Evolutionary conservation across 164 flowering plant genomes (phyloP).

Genomic region (Brasenia schreberi): DNA sequence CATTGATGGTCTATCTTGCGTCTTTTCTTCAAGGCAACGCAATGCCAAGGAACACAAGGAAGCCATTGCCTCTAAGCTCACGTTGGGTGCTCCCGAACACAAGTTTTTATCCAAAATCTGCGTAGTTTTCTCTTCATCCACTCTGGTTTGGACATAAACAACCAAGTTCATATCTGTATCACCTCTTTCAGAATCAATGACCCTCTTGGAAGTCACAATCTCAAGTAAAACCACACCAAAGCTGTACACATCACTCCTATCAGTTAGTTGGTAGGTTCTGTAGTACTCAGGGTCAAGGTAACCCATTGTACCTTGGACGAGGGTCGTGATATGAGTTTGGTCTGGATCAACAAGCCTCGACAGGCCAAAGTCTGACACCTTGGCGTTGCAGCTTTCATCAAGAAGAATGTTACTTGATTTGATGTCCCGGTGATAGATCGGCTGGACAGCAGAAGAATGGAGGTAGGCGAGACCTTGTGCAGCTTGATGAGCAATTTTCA

Average conservation of each 20-base stretch:
- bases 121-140: not conserved
- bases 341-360: conserved; percentile 8
- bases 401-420: conserved; percentile 18
- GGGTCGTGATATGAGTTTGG: conserved; percentile 14
- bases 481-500: conserved; percentile 13
- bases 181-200: not conserved
- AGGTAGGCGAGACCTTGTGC: conserved; percentile 19
- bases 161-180: not conserved
- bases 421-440: conserved; percentile 18
- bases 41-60: not conserved
- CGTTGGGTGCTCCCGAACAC: not conserved
- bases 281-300: conserved; percentile 10
- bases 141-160: not conserved
- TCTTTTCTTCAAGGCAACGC: not conserved
- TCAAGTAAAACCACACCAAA: conserved; percentile 8
- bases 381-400: conserved; percentile 13
- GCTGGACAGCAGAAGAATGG: conserved; percentile 10
- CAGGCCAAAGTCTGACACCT: conserved; percentile 18
- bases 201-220: conserved; percentile 2
- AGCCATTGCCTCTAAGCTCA: not conserved
- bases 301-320: conserved; percentile 12
- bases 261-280: conserved; percentile 4
- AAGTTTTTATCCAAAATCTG: not conserved
- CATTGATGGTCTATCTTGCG: not conserved
- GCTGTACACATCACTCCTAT: conserved; percentile 10